These are phyloP conservation scores for Termitomyces sp. DNA, from an alignment of 768 basidiomycete genomes.

Conservation along the genomic window DNA sequence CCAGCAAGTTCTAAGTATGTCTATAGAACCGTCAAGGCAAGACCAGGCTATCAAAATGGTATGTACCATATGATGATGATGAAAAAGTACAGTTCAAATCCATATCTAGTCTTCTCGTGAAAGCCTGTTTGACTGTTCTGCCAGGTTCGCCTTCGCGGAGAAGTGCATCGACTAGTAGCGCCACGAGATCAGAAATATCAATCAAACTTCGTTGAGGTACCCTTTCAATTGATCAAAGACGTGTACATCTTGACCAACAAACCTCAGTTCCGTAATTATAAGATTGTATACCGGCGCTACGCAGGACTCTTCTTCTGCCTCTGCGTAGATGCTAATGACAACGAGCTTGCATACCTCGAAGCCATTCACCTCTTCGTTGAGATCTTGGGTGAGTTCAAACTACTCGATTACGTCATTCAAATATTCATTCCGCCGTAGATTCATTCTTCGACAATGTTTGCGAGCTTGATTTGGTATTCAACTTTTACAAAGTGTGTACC, in stretches of 20 bases:
- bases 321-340: constrained; percentile 97
- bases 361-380: constrained; percentile 99
- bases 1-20: not conserved
- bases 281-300: constrained; percentile 95
- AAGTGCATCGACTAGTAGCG: constrained; percentile 94
- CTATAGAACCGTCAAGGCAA: constrained; percentile 95
- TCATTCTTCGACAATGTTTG: constrained; percentile 99
- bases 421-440: constrained; percentile 44
- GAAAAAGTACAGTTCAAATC: constrained; percentile 69
- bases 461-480: constrained; percentile 96
- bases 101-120: constrained; percentile 1
- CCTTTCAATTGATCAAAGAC: constrained; percentile 19
- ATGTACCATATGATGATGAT: constrained; percentile 97
- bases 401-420: constrained; percentile 1
- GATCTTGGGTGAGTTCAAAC: constrained; percentile 70
- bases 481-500: constrained; percentile 85
- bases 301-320: constrained; percentile 98
- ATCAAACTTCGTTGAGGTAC: constrained; percentile 97
- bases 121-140: not conserved
- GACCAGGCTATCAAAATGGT: constrained; percentile 97
- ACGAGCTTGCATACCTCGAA: constrained; percentile 95
- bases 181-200: constrained; percentile 99
- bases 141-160: constrained; percentile 90
- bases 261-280: constrained; percentile 91
- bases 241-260: constrained; percentile 9